These are phyloP conservation scores for Eucalyptus albens DNA, from an alignment of 345 rosid genomes.

Conservation along the genomic window DNA sequence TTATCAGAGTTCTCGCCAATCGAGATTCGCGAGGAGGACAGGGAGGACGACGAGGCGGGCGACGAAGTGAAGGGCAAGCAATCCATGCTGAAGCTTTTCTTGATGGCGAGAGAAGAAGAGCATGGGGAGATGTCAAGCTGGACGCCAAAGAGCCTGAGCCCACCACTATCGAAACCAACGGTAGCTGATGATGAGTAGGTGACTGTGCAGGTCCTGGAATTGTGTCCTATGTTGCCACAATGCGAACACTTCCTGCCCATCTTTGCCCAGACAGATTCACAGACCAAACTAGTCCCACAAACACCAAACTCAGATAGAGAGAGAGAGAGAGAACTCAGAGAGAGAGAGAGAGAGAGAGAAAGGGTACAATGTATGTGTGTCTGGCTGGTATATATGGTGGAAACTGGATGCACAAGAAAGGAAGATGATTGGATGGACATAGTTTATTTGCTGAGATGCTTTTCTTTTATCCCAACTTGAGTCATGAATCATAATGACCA, in stretches of 20 bases:
- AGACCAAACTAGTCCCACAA: background rate
- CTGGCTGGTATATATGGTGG: conserved; percentile 18
- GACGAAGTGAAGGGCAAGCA: conserved; percentile 17
- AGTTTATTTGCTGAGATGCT: conserved; percentile 16
- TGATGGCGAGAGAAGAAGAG: conserved; percentile 9
- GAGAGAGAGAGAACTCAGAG: background rate
- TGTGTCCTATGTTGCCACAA: conserved; percentile 52
- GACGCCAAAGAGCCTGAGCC: conserved; percentile 40
- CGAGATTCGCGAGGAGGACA: conserved; percentile 12
- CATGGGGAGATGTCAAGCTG: conserved; percentile 15
- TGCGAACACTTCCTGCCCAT: conserved; percentile 68
- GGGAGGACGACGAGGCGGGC: conserved; percentile 1
- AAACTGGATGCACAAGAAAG: conserved; percentile 34
- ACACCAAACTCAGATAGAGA: background rate
- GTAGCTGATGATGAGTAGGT: background rate
- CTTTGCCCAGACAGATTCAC: background rate
- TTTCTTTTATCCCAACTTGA: conserved; percentile 2
- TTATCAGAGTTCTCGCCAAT: conserved; percentile 4
- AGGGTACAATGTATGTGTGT: background rate
- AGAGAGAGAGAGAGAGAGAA: background rate
- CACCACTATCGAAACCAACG: background rate
- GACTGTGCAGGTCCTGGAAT: conserved; percentile 39
- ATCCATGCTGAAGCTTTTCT: conserved; percentile 49
- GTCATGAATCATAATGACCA: background rate
- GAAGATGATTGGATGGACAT: conserved; percentile 32